Percentiles rank a stretch among this genome's conserved stretches.
These are phyloP conservation scores for Salix exigua DNA, from an alignment of 345 rosid genomes.

Conservation along the genomic window DNA sequence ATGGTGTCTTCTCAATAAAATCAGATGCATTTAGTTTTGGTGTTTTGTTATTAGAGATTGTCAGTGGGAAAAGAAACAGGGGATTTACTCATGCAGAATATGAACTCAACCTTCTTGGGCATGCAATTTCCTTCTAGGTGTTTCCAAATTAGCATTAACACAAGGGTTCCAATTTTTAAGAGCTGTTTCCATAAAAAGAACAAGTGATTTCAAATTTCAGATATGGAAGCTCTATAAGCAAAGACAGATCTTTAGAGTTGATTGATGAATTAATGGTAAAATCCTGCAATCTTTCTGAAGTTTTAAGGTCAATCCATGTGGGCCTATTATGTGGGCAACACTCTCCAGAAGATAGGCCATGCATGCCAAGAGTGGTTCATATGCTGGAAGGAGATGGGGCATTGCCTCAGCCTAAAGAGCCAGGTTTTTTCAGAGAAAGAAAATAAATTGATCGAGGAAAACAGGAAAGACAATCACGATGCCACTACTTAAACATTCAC, in stretches of 20 bases:
- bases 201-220: constrained; percentile 9
- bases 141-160: too few species aligned
- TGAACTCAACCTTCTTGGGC: constrained; percentile 14
- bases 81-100: constrained; percentile 12
- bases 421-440: constrained; percentile 19
- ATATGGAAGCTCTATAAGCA: constrained; percentile 31
- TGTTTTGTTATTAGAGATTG: constrained; percentile 13
- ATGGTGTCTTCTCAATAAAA: constrained; percentile 19
- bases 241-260: constrained; percentile 21
- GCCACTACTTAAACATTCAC: background rate
- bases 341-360: constrained; percentile 30
- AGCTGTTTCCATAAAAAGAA: background rate
- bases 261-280: constrained; percentile 10
- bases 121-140: constrained; percentile 1
- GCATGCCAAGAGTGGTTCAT: constrained; percentile 33
- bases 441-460: background rate
- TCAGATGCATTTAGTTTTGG: constrained; percentile 22
- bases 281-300: background rate
- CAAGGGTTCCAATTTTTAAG: background rate
- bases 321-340: constrained; percentile 38
- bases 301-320: constrained; percentile 20
- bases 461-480: background rate
- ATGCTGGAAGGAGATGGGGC: constrained; percentile 28
- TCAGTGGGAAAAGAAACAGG: constrained; percentile 9
- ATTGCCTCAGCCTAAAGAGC: constrained; percentile 29